Percentiles rank a stretch among this genome's conserved stretches.
Conservation (phyloP, 75 land plant species). For the Larix kaempferi region DNA sequence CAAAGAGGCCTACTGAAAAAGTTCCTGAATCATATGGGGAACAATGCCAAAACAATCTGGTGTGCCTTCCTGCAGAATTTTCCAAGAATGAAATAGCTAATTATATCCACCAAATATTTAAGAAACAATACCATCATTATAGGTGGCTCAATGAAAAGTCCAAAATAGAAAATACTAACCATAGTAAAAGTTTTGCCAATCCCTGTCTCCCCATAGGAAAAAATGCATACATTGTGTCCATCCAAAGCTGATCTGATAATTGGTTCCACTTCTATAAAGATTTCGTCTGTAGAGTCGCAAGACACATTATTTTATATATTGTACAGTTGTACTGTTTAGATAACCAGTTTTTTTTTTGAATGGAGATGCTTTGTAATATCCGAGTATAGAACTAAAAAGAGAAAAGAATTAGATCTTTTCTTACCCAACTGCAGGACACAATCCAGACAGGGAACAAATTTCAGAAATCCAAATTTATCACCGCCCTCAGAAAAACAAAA, state of each 20-base stretch:
- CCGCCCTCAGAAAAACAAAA: too few species aligned
- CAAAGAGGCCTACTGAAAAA: constrained; percentile 47
- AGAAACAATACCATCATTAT: not conserved
- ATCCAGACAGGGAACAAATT: too few species aligned
- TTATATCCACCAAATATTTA: not conserved
- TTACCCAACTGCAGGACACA: too few species aligned
- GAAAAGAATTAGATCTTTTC: too few species aligned
- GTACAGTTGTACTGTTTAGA: too few species aligned
- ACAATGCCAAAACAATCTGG: constrained; percentile 63
- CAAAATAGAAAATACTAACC: constrained; percentile 30
- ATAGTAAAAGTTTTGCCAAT: constrained; percentile 87
- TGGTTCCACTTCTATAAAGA: constrained; percentile 75
- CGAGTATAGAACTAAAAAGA: too few species aligned
- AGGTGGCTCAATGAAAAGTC: not conserved
- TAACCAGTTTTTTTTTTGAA: too few species aligned
- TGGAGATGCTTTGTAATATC: too few species aligned
- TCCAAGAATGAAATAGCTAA: not conserved
- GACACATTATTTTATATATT: not conserved
- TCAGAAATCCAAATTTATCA: too few species aligned
- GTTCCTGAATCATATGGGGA: constrained; percentile 46
- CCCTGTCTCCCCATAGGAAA: constrained; percentile 90
- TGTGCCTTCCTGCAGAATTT: constrained; percentile 60
- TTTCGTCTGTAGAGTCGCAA: constrained; percentile 57
- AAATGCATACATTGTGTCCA: constrained; percentile 82
- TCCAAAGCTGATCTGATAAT: constrained; percentile 73